Evolutionary conservation across 202 grass and related monocot species (phyloP).

Genomic region (Setaria italica): DNA sequence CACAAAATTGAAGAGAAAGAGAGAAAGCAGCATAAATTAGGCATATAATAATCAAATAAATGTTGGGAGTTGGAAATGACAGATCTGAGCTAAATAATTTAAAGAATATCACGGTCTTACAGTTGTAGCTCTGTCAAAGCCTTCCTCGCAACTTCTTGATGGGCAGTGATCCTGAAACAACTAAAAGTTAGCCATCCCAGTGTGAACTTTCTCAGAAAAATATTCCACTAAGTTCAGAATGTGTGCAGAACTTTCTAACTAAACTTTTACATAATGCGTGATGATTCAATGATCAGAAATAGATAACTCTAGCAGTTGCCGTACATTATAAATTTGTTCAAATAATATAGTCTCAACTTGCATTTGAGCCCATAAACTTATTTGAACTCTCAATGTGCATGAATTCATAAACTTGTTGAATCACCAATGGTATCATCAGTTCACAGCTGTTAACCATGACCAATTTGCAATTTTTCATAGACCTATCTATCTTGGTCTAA

Average conservation of each 20-base stretch:
- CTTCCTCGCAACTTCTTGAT: conserved; percentile 34
- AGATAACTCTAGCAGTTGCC: background rate
- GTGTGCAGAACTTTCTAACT: conserved; percentile 6
- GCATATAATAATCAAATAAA: conserved; percentile 7
- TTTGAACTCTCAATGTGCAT: conserved; percentile 23
- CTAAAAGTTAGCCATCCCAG: background rate
- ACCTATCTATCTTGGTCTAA: background rate
- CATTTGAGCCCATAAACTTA: conserved; percentile 20
- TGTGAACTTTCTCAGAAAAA: conserved; percentile 22
- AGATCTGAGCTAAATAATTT: conserved; percentile 29
- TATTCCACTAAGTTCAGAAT: conserved; percentile 4
- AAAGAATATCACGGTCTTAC: conserved; percentile 44
- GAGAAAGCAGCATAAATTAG: background rate
- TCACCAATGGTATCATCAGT: background rate
- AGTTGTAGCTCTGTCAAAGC: conserved; percentile 31
- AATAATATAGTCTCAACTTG: background rate
- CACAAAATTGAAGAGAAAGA: conserved; percentile 15
- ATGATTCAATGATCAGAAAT: background rate
- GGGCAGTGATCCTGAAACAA: conserved; percentile 46
- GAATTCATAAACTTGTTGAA: conserved; percentile 20
- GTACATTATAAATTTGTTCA: conserved; percentile 20
- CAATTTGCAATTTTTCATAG: background rate
- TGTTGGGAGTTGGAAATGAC: conserved; percentile 3
- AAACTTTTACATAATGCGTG: conserved; percentile 1
- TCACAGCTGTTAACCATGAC: background rate